phyloP scores from a whole-genome alignment of 2,329 filamentous ascomycete genomes.

The Aspergillus neoniger region DNA sequence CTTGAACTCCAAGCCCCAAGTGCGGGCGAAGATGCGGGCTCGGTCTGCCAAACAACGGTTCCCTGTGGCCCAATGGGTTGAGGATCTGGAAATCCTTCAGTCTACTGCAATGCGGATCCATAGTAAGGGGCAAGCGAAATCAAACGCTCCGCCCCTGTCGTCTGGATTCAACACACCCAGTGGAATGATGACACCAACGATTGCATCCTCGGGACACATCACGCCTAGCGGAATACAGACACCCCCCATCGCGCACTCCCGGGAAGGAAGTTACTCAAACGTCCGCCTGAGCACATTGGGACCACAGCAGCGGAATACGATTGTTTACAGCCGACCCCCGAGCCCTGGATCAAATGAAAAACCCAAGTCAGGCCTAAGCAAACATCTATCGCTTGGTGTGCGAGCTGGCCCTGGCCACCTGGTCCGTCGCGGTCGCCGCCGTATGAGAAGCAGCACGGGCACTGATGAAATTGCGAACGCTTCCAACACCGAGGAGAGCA shows the following conservation, averaged over 20 bases:
- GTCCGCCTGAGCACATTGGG: slow-evolving; percentile 35
- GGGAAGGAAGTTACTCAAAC: slow-evolving; percentile 32
- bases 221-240: slow-evolving; percentile 46
- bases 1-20: slow-evolving; percentile 57
- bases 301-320: slow-evolving; percentile 42
- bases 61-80: slow-evolving; percentile 67
- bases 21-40: slow-evolving; percentile 64
- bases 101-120: slow-evolving; percentile 61
- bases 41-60: slow-evolving; percentile 66
- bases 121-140: slow-evolving; percentile 44
- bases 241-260: slow-evolving; percentile 35
- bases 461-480: slow-evolving; percentile 33
- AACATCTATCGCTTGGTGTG: slow-evolving; percentile 43
- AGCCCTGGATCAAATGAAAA: slow-evolving; percentile 35
- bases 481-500: slow-evolving; percentile 37
- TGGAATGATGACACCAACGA: slow-evolving; percentile 37
- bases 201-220: slow-evolving; percentile 44
- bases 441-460: slow-evolving; percentile 29
- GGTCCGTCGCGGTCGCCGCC: slow-evolving; percentile 32
- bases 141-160: slow-evolving; percentile 36
- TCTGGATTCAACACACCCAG: slow-evolving; percentile 48
- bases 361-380: slow-evolving; percentile 35
- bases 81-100: slow-evolving; percentile 65
- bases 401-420: slow-evolving; percentile 44
- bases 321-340: slow-evolving; percentile 42